Evolutionary conservation across 1,139 yeast genomes (phyloP), one percentile per base, ranked within the genome.

Genomic region (Candida frijolesensis): DNA sequence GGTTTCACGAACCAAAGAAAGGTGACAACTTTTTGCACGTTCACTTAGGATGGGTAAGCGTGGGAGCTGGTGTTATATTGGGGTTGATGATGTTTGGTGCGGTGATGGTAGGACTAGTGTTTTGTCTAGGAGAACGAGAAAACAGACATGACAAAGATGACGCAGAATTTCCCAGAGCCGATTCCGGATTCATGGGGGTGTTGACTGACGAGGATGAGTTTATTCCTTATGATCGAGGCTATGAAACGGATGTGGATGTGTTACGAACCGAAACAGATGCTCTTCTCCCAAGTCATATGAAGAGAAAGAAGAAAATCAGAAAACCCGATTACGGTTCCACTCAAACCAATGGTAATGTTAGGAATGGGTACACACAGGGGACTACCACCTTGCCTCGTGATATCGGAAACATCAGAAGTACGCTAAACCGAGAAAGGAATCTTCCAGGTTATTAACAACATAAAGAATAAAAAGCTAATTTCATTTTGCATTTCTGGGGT

Each of bases 11-110:
- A 2, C 59, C 64, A 19, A 58, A 58, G 30, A 52, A 45, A 6
- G 50, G 48, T 51, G 79, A 74, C 37, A 76, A 74, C 46, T 63
- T 69, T 47, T 72, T 83, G 44, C 86, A 80, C 53, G 66, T 87
- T 27, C 85, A 80, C 53, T 67, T 87, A 35, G 91, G 92, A 3
- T 76, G 83, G 51, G 74, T 85, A 10, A 87, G 92, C 29, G 71
- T 87, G 40, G 85, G 86, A 1, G 66, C 86, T 25, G 95, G 94
- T 4, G 69, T 86, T 4, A 67, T 86, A 0, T 60, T 85, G 11
- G 92, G 94, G 0, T 69, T 83, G 41, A 60, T 82, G 3, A 51
- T 72, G 9, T 71, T 73, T 57, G 76, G 75, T 1, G 60, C 63
- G 2, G 60, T 73, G 1, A 60, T 71, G 59, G 54, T 70, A 30